phyloP scores from a whole-genome alignment of 2,329 filamentous ascomycete species.

The Ophiognomonia clavigignenti-juglandacearum region DNA sequence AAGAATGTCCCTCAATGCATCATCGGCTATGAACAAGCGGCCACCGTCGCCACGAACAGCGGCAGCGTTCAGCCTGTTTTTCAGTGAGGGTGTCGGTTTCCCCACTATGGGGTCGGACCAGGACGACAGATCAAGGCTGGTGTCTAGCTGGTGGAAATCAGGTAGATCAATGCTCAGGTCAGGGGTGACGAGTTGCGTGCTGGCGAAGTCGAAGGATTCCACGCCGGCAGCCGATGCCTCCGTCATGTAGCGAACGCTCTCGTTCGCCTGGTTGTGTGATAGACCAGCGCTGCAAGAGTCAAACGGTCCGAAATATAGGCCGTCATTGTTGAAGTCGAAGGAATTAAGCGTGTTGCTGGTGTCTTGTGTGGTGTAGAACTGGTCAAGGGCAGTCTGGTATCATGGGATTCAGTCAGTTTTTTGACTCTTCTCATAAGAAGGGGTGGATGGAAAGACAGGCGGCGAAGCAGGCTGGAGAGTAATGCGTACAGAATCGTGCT shows the following conservation, averaged over 20 bases:
- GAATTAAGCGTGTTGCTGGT: conserved; percentile 9
- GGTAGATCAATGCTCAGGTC: not conserved
- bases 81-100: conserved; percentile 3
- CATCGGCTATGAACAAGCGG: conserved; percentile 12
- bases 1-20: conserved; percentile 5
- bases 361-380: conserved; percentile 17
- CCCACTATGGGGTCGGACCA: conserved; percentile 5
- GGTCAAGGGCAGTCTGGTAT: conserved; percentile 8
- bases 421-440: not conserved
- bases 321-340: conserved; percentile 15
- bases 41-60: conserved; percentile 13
- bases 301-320: conserved; percentile 12
- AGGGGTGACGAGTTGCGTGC: conserved; percentile 2
- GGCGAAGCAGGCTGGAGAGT: not conserved
- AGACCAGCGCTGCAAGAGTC: conserved; percentile 11
- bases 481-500: conserved; percentile 13
- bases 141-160: not conserved
- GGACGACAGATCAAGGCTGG: conserved; percentile 5
- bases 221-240: conserved; percentile 7
- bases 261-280: conserved; percentile 5
- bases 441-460: not conserved
- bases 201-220: conserved; percentile 13
- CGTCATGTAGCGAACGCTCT: conserved; percentile 1
- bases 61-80: conserved; percentile 11
- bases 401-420: conserved; percentile 2